phyloP scores from a whole-genome alignment of 2,329 filamentous ascomycete species.

The Penicillium brasilianum region DNA sequence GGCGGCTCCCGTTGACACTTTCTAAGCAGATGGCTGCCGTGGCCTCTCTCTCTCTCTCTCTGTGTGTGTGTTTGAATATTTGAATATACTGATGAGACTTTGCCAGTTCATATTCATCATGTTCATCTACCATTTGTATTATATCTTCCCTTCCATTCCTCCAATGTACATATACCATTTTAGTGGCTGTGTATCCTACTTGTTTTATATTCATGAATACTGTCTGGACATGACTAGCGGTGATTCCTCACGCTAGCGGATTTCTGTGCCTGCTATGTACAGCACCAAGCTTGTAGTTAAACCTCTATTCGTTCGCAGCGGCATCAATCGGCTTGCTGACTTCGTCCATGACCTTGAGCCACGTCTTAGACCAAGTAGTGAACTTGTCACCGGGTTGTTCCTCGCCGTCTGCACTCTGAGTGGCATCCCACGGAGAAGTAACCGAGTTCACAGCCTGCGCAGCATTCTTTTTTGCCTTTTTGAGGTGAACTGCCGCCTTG shows the following conservation, averaged over 20 bases:
- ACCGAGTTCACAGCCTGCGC: conserved; percentile 73
- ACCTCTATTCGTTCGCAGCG: conserved; percentile 13
- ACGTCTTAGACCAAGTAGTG: conserved; percentile 72
- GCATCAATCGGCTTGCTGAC: conserved; percentile 40
- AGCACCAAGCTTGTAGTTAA: not conserved
- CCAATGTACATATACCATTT: conserved; percentile 24
- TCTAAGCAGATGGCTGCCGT: not conserved
- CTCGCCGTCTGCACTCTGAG: conserved; percentile 57
- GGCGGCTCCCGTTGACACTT: conserved; percentile 19
- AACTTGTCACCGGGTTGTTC: conserved; percentile 73
- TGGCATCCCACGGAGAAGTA: conserved; percentile 71
- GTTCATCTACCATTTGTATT: conserved; percentile 17
- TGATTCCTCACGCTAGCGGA: not conserved
- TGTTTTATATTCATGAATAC: conserved; percentile 12
- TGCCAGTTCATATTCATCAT: not conserved
- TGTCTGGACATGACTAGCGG: conserved; percentile 1
- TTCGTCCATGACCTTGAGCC: conserved; percentile 53
- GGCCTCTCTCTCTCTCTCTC: not conserved
- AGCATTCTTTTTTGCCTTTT: conserved; percentile 50
- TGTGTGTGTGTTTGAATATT: too few relatives aligned
- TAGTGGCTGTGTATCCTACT: conserved; percentile 15
- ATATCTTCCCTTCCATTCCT: conserved; percentile 20
- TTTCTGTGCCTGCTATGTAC: not conserved
- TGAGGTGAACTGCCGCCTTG: conserved; percentile 40
- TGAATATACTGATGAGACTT: not conserved